phyloP scores from a whole-genome alignment of 495 filamentous ascomycete species.

The Physcia stellaris region DNA sequence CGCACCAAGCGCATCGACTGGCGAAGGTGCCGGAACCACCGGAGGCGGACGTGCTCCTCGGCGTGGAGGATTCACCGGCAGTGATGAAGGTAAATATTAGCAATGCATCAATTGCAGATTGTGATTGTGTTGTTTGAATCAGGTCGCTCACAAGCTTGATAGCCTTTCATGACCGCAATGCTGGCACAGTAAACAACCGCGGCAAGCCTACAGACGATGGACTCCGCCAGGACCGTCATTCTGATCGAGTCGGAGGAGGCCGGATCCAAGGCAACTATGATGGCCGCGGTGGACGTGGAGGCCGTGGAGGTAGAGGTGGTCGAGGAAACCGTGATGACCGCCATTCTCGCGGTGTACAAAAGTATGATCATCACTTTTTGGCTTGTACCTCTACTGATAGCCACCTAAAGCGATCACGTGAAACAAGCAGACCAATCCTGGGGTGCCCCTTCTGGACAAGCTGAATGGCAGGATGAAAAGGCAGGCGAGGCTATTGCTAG shows the following conservation, averaged over 20 bases:
- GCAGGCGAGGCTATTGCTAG: constrained; percentile 77
- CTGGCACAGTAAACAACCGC: constrained; percentile 71
- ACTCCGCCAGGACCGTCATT: constrained; percentile 32
- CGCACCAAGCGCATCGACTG: constrained; percentile 35
- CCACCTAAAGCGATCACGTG: constrained; percentile 54
- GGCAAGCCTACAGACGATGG: constrained; percentile 64
- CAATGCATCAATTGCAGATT: too few species aligned
- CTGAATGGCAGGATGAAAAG: constrained; percentile 76
- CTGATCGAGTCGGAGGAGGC: constrained; percentile 24
- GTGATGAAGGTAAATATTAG: constrained; percentile 73
- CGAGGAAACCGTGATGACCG: constrained; percentile 59
- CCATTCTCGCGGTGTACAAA: constrained; percentile 59
- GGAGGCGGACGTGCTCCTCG: constrained; percentile 37
- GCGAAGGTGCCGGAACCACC: constrained; percentile 26
- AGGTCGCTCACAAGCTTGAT: too few species aligned
- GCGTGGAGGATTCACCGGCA: constrained; percentile 50
- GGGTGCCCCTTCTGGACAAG: constrained; percentile 67
- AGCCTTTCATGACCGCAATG: constrained; percentile 89
- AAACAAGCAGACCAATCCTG: constrained; percentile 88
- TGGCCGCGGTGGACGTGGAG: constrained; percentile 41
- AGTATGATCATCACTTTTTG: constrained; percentile 35
- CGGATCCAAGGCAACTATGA: constrained; percentile 33
- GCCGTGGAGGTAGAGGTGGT: constrained; percentile 38
- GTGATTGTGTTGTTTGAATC: too few species aligned
- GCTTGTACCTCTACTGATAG: not conserved